Percentiles rank a stretch among this genome's conserved stretches.
Conservation (phyloP, 768 basidiomycete species). For the Psilocybe tampanensis region DNA sequence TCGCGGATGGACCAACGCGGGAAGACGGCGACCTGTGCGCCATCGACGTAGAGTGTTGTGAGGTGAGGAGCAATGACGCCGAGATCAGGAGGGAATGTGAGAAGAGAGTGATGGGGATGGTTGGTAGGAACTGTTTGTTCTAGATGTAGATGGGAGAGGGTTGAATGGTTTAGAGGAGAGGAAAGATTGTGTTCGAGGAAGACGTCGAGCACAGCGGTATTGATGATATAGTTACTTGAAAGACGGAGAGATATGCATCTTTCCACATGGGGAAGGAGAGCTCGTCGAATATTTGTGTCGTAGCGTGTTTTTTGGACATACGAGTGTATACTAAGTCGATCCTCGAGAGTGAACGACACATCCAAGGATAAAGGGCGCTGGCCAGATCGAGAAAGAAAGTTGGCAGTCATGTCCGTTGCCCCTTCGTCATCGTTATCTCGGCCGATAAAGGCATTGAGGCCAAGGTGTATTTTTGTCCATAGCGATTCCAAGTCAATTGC, state of each 20-base stretch:
- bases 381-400: slow-evolving; percentile 8
- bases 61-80: slow-evolving; percentile 10
- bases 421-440: background rate
- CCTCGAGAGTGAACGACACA: background rate
- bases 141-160: slow-evolving; percentile 6
- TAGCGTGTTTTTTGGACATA: background rate
- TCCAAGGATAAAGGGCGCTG: slow-evolving; percentile 2
- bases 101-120: background rate
- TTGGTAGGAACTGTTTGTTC: background rate
- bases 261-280: background rate
- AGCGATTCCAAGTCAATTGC: slow-evolving; percentile 9
- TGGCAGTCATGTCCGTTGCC: background rate
- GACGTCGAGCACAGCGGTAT: slow-evolving; percentile 10
- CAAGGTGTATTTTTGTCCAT: slow-evolving; percentile 9
- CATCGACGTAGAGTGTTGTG: slow-evolving; percentile 1
- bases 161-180: slow-evolving; percentile 1
- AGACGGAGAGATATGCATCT: slow-evolving; percentile 6
- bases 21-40: background rate
- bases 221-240: background rate
- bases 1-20: slow-evolving; percentile 2
- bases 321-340: background rate
- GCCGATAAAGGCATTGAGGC: slow-evolving; percentile 4
- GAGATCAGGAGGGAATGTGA: slow-evolving; percentile 7
- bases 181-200: slow-evolving; percentile 9
- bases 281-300: background rate